Conservation (phyloP, 345 rosid genomes). For the Laguncularia racemosa region DNA sequence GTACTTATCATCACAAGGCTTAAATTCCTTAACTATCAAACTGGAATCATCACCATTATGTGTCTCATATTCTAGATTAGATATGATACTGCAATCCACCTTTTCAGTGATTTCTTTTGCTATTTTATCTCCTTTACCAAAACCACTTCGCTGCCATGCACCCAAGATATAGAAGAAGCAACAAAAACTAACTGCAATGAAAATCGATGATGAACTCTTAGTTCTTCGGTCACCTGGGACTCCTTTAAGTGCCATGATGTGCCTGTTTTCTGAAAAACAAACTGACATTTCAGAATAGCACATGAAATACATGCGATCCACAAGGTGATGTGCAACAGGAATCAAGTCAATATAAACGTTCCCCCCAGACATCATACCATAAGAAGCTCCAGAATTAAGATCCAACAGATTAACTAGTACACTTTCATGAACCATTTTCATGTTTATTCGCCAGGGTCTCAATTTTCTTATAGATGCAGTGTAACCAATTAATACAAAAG, state of each 20-base stretch:
- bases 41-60: slow-evolving; percentile 29
- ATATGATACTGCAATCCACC: slow-evolving; percentile 37
- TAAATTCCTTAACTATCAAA: slow-evolving; percentile 15
- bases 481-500: no score
- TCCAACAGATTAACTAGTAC: no score
- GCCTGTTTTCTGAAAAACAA: slow-evolving; percentile 1
- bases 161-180: slow-evolving; percentile 60
- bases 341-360: no score
- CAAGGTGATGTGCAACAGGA: no score
- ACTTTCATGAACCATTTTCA: no score
- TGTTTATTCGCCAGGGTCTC: no score
- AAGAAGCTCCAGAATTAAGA: no score
- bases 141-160: slow-evolving; percentile 70
- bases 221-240: slow-evolving; percentile 19
- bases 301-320: no score
- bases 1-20: slow-evolving; percentile 38
- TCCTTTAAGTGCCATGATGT: slow-evolving; percentile 9
- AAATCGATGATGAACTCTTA: slow-evolving; percentile 35
- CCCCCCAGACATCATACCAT: no score
- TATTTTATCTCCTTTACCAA: slow-evolving; percentile 57
- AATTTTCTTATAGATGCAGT: no score
- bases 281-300: neutral
- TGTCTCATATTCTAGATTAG: slow-evolving; percentile 43
- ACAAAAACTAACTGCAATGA: slow-evolving; percentile 40
- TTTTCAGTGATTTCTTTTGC: slow-evolving; percentile 40